Conservation (phyloP, 805 yeast species). For the Cyberlindnera xylosilytica region DNA sequence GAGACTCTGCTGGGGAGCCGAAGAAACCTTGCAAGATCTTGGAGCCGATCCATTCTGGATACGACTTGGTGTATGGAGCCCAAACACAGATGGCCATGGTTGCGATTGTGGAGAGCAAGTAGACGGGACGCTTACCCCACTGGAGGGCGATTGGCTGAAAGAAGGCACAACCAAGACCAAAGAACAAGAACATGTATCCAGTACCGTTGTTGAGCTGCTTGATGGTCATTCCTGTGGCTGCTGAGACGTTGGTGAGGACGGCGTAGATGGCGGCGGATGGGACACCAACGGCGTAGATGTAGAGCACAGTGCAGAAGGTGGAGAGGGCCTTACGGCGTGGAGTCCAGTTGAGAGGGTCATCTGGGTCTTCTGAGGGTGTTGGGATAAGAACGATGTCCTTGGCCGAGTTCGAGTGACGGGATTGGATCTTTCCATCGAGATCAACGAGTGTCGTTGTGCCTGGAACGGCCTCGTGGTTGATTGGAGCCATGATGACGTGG, state of each 20-base stretch:
- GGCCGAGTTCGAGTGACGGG: conserved; percentile 30
- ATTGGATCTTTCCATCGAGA: conserved; percentile 32
- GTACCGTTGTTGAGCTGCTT: conserved; percentile 43
- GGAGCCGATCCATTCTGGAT: conserved; percentile 37
- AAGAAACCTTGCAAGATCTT: conserved; percentile 35
- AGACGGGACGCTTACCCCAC: conserved; percentile 45
- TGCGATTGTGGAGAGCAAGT: conserved; percentile 37
- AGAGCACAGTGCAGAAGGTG: conserved; percentile 41
- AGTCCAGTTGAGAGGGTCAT: conserved; percentile 69
- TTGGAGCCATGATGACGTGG: background rate
- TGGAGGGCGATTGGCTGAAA: conserved; percentile 50
- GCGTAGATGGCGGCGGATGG: conserved; percentile 48
- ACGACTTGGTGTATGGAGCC: conserved; percentile 37
- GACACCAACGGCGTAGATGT: conserved; percentile 43
- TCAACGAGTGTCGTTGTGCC: conserved; percentile 53
- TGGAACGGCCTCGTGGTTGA: conserved; percentile 39
- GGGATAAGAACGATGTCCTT: conserved; percentile 53
- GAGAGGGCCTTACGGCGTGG: conserved; percentile 43
- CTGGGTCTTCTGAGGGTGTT: conserved; percentile 63
- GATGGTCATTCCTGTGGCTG: conserved; percentile 34
- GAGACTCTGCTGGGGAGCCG: conserved; percentile 44
- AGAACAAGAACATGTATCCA: conserved; percentile 48
- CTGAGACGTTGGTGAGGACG: conserved; percentile 36
- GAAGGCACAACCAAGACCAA: conserved; percentile 48
- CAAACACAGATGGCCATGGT: conserved; percentile 39